Conservation (phyloP, 352 stramenopile species). For the Globisporangium orthogonon region DNA sequence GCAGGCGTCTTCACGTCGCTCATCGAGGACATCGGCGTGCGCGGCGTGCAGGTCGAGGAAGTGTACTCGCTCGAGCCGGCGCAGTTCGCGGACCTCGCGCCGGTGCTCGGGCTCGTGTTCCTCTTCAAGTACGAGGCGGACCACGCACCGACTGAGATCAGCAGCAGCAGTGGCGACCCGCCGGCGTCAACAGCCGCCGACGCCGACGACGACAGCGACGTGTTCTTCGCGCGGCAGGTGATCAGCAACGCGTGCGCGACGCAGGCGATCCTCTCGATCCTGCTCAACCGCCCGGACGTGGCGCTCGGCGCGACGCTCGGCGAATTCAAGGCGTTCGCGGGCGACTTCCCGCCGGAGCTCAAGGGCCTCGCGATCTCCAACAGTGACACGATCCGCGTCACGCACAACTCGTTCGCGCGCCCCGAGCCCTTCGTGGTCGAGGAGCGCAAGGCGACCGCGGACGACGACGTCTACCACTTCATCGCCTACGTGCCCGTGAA, state of each 20-base stretch:
- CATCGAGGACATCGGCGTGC: conserved; percentile 93
- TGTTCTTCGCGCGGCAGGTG: conserved; percentile 97
- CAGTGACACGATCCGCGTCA: conserved; percentile 76
- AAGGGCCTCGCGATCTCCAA: conserved; percentile 86
- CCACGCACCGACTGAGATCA: conserved; percentile 17
- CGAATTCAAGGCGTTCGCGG: conserved; percentile 81
- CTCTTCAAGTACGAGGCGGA: conserved; percentile 92
- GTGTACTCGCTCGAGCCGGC: conserved; percentile 91
- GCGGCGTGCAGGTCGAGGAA: conserved; percentile 91
- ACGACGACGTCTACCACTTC: conserved; percentile 97
- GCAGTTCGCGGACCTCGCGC: conserved; percentile 57
- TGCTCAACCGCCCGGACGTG: conserved; percentile 88
- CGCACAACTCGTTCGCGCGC: conserved; percentile 80
- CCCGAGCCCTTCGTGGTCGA: conserved; percentile 80
- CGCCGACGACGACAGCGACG: conserved; percentile 30
- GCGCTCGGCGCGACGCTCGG: conserved; percentile 53
- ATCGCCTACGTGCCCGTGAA: conserved; percentile 92
- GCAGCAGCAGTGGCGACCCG: not conserved
- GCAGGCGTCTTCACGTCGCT: conserved; percentile 87
- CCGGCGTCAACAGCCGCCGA: conserved; percentile 21
- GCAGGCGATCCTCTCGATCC: conserved; percentile 94
- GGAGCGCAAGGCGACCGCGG: conserved; percentile 56
- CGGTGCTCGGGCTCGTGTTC: conserved; percentile 93
- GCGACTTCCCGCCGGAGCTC: conserved; percentile 69
- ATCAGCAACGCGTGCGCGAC: conserved; percentile 96